These are phyloP conservation scores for Diddensiella transvaalensis DNA, from an alignment of 805 yeast species.

Conservation along the genomic window DNA sequence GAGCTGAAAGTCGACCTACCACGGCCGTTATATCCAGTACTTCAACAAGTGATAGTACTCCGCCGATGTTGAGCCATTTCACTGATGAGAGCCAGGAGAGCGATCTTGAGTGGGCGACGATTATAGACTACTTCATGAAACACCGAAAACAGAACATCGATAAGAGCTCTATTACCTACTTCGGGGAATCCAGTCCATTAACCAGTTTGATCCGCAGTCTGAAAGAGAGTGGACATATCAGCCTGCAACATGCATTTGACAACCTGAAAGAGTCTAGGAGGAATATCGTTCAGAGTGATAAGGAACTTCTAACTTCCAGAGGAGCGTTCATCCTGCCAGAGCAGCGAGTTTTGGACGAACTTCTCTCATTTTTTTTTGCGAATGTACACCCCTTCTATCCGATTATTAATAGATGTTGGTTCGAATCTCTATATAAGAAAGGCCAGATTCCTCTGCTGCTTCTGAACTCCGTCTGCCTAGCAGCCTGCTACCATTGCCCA, in stretches of 20 bases:
- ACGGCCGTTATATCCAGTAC: neutral
- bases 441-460: conserved; percentile 10
- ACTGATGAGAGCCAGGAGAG: neutral
- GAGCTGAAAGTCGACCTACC: no score
- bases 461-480: conserved; percentile 15
- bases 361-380: conserved; percentile 8
- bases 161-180: conserved; percentile 8
- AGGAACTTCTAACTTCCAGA: neutral
- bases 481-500: conserved; percentile 14
- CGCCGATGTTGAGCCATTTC: neutral
- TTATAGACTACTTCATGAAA: conserved; percentile 3
- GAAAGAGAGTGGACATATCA: conserved; percentile 16
- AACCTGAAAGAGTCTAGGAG: neutral
- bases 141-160: neutral
- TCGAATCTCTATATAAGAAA: conserved; percentile 7
- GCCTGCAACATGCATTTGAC: neutral
- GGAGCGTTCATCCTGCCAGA: neutral
- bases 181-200: conserved; percentile 18
- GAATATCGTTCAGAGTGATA: neutral
- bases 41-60: neutral
- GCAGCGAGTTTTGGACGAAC: conserved; percentile 5
- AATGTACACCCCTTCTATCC: conserved; percentile 18
- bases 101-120: conserved; percentile 4
- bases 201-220: conserved; percentile 8
- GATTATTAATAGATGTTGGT: conserved; percentile 10